phyloP scores from a whole-genome alignment of 164 flowering plant genomes.

The Vitis riparia region DNA sequence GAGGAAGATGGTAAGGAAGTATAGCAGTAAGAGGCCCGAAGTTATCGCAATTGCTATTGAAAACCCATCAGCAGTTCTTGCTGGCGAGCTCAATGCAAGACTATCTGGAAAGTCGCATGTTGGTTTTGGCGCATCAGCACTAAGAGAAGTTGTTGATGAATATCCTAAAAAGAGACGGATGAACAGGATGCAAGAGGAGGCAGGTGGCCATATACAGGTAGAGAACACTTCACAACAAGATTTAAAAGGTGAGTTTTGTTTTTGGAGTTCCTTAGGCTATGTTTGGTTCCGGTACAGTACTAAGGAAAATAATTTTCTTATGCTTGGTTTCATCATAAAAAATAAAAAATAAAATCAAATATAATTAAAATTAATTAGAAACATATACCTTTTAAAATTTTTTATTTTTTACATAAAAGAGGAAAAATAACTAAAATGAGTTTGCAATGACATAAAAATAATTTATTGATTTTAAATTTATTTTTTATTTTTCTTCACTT shows the following conservation, averaged over 20 bases:
- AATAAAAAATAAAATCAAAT: too few relatives aligned
- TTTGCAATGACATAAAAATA: too few relatives aligned
- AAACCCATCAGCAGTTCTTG: constrained; percentile 66
- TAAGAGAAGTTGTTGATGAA: constrained; percentile 42
- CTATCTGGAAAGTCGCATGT: constrained; percentile 64
- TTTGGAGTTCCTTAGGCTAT: too few relatives aligned
- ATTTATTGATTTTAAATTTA: too few relatives aligned
- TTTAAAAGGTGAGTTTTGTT: constrained; percentile 35
- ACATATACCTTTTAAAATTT: too few relatives aligned
- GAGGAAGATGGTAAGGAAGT: constrained; percentile 90
- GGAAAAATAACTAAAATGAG: too few relatives aligned
- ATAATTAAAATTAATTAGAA: too few relatives aligned
- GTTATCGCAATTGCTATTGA: constrained; percentile 86
- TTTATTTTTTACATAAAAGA: too few relatives aligned
- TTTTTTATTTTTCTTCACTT: too few relatives aligned
- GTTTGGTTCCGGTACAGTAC: too few relatives aligned
- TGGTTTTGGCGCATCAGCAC: constrained; percentile 38
- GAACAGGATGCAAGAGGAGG: constrained; percentile 31
- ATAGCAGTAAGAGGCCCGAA: constrained; percentile 93
- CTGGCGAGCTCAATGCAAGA: constrained; percentile 66
- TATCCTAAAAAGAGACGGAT: constrained; percentile 27
- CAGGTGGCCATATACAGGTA: constrained; percentile 15
- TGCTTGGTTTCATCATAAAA: too few relatives aligned
- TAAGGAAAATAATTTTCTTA: too few relatives aligned
- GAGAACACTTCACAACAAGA: constrained; percentile 24